phyloP scores from a whole-genome alignment of 345 rosid species.

The Syzygium aromaticum region DNA sequence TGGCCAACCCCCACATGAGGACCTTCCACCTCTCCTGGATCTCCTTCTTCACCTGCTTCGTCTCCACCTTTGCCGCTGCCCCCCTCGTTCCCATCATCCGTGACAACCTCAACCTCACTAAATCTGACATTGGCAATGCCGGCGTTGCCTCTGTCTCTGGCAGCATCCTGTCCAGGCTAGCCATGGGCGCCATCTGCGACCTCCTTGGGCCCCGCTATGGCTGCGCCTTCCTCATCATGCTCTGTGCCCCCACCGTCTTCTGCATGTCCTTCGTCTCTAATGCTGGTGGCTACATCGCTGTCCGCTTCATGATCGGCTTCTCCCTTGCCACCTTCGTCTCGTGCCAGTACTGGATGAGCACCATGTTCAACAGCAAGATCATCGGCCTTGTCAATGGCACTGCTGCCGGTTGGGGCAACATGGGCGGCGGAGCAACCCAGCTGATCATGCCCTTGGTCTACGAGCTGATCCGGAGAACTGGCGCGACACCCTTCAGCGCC shows the following conservation, averaged over 20 bases:
- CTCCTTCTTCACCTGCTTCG: slow-evolving; percentile 81
- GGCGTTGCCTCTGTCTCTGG: slow-evolving; percentile 93
- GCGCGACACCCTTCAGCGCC: slow-evolving; percentile 71
- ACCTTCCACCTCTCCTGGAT: slow-evolving; percentile 91
- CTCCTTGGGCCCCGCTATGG: slow-evolving; percentile 81
- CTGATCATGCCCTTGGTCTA: slow-evolving; percentile 76
- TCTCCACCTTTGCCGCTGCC: slow-evolving; percentile 88
- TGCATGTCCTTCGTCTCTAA: slow-evolving; percentile 63
- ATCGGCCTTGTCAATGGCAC: slow-evolving; percentile 88
- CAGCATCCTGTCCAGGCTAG: slow-evolving; percentile 84
- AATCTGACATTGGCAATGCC: slow-evolving; percentile 65
- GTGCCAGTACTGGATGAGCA: slow-evolving; percentile 96
- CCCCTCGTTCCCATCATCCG: slow-evolving; percentile 87
- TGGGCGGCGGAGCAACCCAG: slow-evolving; percentile 94
- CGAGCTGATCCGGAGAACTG: slow-evolving; percentile 38
- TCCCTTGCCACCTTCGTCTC: slow-evolving; percentile 90
- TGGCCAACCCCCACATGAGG: slow-evolving; percentile 82
- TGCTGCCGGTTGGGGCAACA: slow-evolving; percentile 93
- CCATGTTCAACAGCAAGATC: slow-evolving; percentile 85
- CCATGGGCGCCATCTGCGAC: slow-evolving; percentile 89
- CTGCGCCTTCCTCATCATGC: slow-evolving; percentile 74
- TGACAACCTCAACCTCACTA: slow-evolving; percentile 66
- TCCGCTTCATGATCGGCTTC: slow-evolving; percentile 90
- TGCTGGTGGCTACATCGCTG: slow-evolving; percentile 62
- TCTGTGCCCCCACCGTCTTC: slow-evolving; percentile 76